A percentile compares a stretch with the other conserved stretches of the same genome.
phyloP scores from a whole-genome alignment of 306 rosid species.

The Boehmeria nivea region DNA sequence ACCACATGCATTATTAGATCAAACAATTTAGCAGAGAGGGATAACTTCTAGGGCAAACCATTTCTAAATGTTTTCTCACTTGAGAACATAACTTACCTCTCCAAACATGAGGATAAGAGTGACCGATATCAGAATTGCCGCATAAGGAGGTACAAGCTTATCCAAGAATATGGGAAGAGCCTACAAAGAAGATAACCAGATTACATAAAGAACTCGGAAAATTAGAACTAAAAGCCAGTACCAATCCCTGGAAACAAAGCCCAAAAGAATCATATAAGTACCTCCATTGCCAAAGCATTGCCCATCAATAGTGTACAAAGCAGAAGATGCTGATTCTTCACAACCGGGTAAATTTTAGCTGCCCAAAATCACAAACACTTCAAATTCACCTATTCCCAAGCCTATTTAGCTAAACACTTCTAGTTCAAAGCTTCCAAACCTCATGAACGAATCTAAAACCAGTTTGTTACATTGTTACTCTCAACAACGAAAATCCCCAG shows the following conservation, averaged over 20 bases:
- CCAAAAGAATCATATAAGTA: conserved; percentile 21
- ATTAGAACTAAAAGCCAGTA: background rate
- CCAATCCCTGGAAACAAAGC: conserved; percentile 2
- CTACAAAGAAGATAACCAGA: conserved; percentile 26
- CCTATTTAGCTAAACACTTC: background rate
- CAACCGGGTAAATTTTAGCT: conserved; percentile 96
- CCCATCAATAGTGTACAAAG: conserved; percentile 95
- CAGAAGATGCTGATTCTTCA: conserved; percentile 92
- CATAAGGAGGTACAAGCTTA: conserved; percentile 76
- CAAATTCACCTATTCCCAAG: background rate
- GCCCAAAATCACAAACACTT: conserved; percentile 17
- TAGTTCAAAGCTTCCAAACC: too few relatives aligned
- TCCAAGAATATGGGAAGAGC: conserved; percentile 92
- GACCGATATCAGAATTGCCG: conserved; percentile 76
- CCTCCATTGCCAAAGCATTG: conserved; percentile 96
- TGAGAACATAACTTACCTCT: conserved; percentile 49
- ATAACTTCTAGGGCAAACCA: conserved; percentile 16
- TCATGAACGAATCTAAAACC: background rate
- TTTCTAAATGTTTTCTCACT: background rate
- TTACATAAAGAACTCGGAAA: background rate
- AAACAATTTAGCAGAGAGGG: background rate
- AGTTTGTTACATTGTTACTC: background rate
- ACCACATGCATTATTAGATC: background rate
- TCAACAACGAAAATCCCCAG: background rate
- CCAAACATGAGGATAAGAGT: conserved; percentile 90